Percentiles rank a stretch among this genome's conserved stretches.
phyloP scores from a whole-genome alignment of 306 rosid species.

The Begonia fuchsioides region DNA sequence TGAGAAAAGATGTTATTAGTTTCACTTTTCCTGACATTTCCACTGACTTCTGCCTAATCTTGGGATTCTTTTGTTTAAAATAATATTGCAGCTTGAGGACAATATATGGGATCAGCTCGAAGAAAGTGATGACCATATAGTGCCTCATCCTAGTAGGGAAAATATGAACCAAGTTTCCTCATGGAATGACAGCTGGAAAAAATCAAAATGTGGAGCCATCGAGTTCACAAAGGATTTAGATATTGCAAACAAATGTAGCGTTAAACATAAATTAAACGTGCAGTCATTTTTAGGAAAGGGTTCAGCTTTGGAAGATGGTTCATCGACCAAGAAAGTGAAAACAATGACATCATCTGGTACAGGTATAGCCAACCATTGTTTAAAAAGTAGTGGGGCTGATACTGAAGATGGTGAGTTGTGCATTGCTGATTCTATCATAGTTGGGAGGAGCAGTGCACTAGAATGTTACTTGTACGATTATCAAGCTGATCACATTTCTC shows the following conservation, averaged over 20 bases:
- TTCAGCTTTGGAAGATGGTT: constrained; percentile 39
- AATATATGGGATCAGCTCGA: constrained; percentile 42
- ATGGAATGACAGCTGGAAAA: constrained; percentile 25
- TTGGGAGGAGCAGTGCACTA: constrained; percentile 38
- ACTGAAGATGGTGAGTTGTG: constrained; percentile 30
- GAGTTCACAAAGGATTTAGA: constrained; percentile 17
- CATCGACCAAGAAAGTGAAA: constrained; percentile 46
- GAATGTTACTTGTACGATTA: constrained; percentile 31
- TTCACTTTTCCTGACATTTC: constrained; percentile 1
- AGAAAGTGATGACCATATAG: constrained; percentile 41
- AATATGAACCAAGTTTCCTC: constrained; percentile 17
- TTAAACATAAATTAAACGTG: constrained; percentile 21
- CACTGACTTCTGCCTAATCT: background rate
- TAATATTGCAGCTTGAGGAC: constrained; percentile 50
- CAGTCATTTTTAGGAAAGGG: constrained; percentile 19
- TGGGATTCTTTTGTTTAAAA: constrained; percentile 6
- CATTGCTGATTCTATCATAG: constrained; percentile 33
- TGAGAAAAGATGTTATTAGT: constrained; percentile 1
- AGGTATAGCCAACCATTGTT: constrained; percentile 27
- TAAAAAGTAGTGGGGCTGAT: constrained; percentile 31
- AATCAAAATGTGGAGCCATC: constrained; percentile 17
- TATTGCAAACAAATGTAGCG: constrained; percentile 15
- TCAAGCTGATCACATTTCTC: constrained; percentile 33
- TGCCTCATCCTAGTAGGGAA: constrained; percentile 26
- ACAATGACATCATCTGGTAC: constrained; percentile 22